Evolutionary conservation across 306 rosid genomes (phyloP).

Genomic region (Dalbergia oliveri): DNA sequence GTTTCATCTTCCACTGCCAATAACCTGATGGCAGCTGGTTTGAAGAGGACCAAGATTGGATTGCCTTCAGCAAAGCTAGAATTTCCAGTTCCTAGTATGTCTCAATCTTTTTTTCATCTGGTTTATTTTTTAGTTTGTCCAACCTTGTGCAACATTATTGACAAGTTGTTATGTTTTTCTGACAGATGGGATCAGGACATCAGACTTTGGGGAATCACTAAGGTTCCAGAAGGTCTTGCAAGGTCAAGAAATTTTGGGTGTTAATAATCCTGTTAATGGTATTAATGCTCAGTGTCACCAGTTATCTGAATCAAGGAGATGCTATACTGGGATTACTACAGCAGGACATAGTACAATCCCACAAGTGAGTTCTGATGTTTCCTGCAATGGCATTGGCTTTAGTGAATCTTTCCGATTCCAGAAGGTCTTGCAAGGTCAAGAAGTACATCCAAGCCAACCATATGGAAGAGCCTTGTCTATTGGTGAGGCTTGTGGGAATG

Average conservation of each 20-base stretch:
- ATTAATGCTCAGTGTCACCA: constrained; percentile 55
- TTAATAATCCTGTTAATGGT: constrained; percentile 65
- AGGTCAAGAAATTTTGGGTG: constrained; percentile 98
- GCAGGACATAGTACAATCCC: constrained; percentile 69
- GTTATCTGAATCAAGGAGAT: constrained; percentile 70
- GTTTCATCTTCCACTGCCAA: constrained; percentile 66
- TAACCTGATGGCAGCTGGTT: constrained; percentile 67
- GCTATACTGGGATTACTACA: constrained; percentile 67
- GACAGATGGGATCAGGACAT: constrained; percentile 80
- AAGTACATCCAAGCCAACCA: constrained; percentile 79
- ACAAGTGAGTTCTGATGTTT: constrained; percentile 55
- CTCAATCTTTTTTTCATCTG: background rate
- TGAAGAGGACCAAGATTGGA: constrained; percentile 84
- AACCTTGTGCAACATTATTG: constrained; percentile 22
- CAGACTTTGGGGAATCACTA: constrained; percentile 89
- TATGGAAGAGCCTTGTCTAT: constrained; percentile 65
- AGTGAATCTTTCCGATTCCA: constrained; percentile 79
- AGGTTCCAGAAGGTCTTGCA: constrained; percentile 99
- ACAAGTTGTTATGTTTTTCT: constrained; percentile 15
- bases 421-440: constrained; percentile 99
- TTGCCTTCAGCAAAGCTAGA: constrained; percentile 68
- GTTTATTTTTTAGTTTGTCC: constrained; percentile 7
- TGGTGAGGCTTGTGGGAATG: constrained; percentile 61
- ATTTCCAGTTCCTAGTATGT: constrained; percentile 78
- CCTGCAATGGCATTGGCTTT: constrained; percentile 73